Conservation (phyloP, 805 yeast genomes). For the Saturnispora diversa region DNA sequence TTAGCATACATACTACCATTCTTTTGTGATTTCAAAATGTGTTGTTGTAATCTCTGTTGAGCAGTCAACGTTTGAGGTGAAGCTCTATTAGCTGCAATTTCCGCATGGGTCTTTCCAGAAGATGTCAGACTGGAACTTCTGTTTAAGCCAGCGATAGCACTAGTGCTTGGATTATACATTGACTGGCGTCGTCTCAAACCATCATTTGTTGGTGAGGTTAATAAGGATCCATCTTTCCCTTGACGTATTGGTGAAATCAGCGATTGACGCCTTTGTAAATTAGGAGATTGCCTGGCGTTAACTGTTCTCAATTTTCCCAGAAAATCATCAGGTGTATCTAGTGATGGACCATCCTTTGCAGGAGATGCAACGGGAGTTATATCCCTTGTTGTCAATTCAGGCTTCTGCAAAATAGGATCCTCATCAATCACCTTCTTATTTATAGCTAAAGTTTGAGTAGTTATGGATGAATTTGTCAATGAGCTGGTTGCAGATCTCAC, state of each 20-base stretch:
- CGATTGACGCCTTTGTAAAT: slow-evolving; percentile 5
- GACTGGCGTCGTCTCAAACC: background rate
- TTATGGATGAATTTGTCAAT: background rate
- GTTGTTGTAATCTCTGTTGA: slow-evolving; percentile 31
- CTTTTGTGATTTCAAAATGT: slow-evolving; percentile 26
- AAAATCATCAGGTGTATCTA: background rate
- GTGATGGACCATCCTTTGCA: background rate
- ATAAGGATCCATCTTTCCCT: too few species aligned
- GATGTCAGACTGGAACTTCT: background rate
- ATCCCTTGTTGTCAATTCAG: background rate
- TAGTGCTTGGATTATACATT: background rate
- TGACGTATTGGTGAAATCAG: background rate
- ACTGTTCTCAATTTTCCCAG: background rate
- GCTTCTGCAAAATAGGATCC: background rate
- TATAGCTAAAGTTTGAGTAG: background rate
- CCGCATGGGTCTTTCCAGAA: slow-evolving; percentile 9
- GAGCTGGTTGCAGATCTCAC: background rate
- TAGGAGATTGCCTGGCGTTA: slow-evolving; percentile 4
- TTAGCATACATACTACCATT: slow-evolving; percentile 27
- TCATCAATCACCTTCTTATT: too few species aligned
- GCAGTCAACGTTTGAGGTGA: slow-evolving; percentile 24
- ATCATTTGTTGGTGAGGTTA: too few species aligned
- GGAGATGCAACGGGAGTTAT: slow-evolving; percentile 7
- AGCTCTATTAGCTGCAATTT: slow-evolving; percentile 19
- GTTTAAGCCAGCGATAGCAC: background rate